phyloP scores from a whole-genome alignment of 129 eudicot genomes.

The Saussurea involucrata region DNA sequence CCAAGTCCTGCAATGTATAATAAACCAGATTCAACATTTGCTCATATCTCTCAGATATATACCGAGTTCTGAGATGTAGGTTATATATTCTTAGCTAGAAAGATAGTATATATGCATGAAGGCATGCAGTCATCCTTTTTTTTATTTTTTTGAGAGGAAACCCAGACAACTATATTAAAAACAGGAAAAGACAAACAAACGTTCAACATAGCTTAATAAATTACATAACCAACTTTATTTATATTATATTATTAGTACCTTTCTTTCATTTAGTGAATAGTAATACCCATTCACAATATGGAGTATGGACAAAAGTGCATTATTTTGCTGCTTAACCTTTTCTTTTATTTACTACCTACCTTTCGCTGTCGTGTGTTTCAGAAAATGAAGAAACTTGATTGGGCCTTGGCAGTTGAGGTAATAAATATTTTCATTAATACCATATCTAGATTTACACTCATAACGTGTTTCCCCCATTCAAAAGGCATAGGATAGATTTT shows the following conservation, averaged over 20 bases:
- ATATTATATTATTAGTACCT: too few species aligned
- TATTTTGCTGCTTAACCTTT: too few species aligned
- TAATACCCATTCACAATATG: neutral
- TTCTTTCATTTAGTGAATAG: neutral
- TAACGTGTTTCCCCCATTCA: neutral
- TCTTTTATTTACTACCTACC: neutral
- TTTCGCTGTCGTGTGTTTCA: too few species aligned
- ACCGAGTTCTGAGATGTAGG: neutral
- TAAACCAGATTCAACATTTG: neutral
- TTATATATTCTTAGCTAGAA: neutral
- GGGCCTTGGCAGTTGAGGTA: too few species aligned
- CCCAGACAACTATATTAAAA: too few species aligned
- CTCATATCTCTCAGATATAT: neutral
- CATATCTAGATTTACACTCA: neutral
- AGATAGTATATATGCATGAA: neutral
- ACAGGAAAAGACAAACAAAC: too few species aligned
- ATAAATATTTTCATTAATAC: neutral
- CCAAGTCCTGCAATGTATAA: slow-evolving; percentile 19
- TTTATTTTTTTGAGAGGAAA: too few species aligned
- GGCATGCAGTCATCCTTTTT: neutral
- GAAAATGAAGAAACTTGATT: neutral
- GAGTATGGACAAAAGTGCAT: neutral
- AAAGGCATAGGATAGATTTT: neutral
- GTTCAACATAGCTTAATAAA: too few species aligned
- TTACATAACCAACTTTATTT: too few species aligned